Evolutionary conservation across 208 protist genomes (phyloP).

Genomic region (Acanthamoeba castellanii): DNA sequence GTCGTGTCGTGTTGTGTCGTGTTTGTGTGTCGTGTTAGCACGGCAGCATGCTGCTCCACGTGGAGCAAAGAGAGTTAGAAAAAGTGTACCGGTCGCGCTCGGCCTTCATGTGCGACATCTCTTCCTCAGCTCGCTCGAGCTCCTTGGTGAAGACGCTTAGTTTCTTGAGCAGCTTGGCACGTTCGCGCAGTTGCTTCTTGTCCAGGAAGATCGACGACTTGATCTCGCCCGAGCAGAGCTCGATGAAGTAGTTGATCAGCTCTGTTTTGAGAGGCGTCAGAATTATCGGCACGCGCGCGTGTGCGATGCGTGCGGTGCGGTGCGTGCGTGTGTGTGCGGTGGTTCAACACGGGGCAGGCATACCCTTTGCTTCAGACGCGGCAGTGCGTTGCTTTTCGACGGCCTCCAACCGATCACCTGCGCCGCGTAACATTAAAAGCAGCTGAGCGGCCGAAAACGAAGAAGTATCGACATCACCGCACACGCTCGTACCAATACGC

Average conservation of each 20-base stretch:
- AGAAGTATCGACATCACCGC: not conserved
- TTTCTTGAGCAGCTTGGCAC: conserved; percentile 38
- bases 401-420: conserved; percentile 42
- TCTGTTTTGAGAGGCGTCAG: not conserved
- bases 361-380: conserved; percentile 2
- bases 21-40: not conserved
- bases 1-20: no score
- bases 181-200: conserved; percentile 5
- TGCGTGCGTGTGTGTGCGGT: no score
- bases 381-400: conserved; percentile 63
- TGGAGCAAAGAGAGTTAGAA: not conserved
- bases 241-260: conserved; percentile 67
- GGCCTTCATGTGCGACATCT: not conserved
- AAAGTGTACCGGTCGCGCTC: not conserved
- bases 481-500: not conserved
- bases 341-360: not conserved
- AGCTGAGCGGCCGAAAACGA: not conserved
- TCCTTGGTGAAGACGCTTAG: conserved; percentile 53
- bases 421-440: no score
- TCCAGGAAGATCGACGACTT: not conserved
- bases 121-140: conserved; percentile 57
- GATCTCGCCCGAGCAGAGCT: conserved; percentile 36
- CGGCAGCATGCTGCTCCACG: no score
- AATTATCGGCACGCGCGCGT: not conserved
- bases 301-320: no score